phyloP scores from a whole-genome alignment of 345 rosid species.

The Citrus mangshanensis region DNA sequence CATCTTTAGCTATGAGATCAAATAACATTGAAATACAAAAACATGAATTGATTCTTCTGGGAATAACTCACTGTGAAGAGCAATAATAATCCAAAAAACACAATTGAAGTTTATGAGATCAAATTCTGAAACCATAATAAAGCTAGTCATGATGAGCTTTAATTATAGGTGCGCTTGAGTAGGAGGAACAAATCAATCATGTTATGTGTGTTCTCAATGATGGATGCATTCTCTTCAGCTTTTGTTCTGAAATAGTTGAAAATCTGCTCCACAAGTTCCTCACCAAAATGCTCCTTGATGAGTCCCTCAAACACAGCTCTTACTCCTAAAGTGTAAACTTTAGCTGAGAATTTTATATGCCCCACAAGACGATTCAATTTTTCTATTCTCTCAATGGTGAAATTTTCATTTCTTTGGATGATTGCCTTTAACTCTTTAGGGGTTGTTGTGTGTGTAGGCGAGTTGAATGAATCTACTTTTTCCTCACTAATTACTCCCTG shows the following conservation, averaged over 20 bases:
- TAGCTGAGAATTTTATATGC: neutral
- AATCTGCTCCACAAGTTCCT: neutral
- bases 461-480: conserved; percentile 18
- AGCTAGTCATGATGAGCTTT: neutral
- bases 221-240: neutral
- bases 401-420: conserved; percentile 17
- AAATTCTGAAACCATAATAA: neutral
- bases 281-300: conserved; percentile 15
- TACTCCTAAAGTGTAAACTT: neutral
- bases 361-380: neutral
- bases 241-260: neutral
- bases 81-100: too few relatives aligned
- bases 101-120: neutral
- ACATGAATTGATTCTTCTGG: too few relatives aligned
- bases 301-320: conserved; percentile 25
- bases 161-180: neutral
- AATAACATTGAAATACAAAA: too few relatives aligned
- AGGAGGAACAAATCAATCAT: neutral
- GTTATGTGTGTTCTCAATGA: neutral
- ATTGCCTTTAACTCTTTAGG: conserved; percentile 8
- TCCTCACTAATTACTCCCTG: conserved; percentile 17
- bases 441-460: conserved; percentile 10
- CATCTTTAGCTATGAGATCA: too few relatives aligned
- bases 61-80: too few relatives aligned
- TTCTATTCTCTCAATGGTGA: conserved; percentile 30